A percentile compares a stretch with the other conserved stretches of the same genome.
Evolutionary conservation across 2,329 filamentous ascomycete species (phyloP).

Genomic region (Coleophoma cylindrospora): DNA sequence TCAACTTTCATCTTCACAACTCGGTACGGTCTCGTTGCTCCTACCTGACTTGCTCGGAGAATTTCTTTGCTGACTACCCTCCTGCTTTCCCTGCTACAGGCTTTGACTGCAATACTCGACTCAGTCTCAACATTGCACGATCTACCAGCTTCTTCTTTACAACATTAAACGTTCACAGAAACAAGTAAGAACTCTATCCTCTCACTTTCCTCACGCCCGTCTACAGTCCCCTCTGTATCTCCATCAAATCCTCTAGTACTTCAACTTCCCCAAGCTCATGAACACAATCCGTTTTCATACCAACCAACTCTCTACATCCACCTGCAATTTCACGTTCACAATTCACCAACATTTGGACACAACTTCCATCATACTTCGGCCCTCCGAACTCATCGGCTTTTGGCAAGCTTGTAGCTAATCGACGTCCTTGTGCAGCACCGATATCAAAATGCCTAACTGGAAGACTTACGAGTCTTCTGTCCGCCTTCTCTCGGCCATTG

Average conservation of each 20-base stretch:
- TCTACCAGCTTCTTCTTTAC: not conserved
- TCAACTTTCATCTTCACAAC: too few species aligned
- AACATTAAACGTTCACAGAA: not conserved
- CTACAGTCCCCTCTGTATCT: not conserved
- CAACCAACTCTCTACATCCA: not conserved
- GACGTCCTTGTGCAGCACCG: not conserved
- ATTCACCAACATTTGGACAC: not conserved
- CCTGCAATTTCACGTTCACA: not conserved
- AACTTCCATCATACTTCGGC: not conserved
- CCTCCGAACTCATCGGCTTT: too few species aligned
- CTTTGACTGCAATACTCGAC: too few species aligned
- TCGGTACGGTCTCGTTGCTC: too few species aligned
- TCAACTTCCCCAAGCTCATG: too few species aligned
- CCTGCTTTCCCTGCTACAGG: too few species aligned
- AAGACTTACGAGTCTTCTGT: conserved; percentile 54
- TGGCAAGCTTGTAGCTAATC: too few species aligned
- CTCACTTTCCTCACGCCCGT: not conserved
- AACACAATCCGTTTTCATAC: not conserved
- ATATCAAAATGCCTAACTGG: conserved; percentile 48
- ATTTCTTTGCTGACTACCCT: too few species aligned
- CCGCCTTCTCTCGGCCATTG: conserved; percentile 55
- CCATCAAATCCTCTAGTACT: not conserved
- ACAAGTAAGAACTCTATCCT: not conserved
- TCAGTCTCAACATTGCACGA: too few species aligned
- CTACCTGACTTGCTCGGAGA: too few species aligned